These are phyloP conservation scores for Penicillium canescens DNA, from an alignment of 495 filamentous ascomycete genomes.

Conservation along the genomic window DNA sequence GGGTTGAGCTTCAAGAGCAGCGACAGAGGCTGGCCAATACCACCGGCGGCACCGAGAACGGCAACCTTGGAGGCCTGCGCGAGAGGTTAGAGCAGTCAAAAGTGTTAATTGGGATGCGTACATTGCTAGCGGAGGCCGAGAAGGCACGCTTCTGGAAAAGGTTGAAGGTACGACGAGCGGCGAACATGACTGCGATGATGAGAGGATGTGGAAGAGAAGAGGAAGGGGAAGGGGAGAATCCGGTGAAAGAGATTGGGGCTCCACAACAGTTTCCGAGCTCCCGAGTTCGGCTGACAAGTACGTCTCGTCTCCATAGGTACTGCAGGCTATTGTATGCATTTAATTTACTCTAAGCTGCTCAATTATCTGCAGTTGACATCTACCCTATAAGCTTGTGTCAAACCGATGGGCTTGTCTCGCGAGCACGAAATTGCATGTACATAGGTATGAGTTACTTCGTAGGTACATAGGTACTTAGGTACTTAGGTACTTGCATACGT, in stretches of 20 bases:
- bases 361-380: neutral
- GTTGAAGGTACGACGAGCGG: slow-evolving; percentile 68
- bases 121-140: slow-evolving; percentile 88
- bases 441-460: no score
- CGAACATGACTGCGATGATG: slow-evolving; percentile 61
- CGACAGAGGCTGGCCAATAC: slow-evolving; percentile 97
- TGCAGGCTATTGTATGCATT: no score
- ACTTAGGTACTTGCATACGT: no score
- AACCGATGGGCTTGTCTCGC: no score
- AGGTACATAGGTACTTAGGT: no score
- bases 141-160: slow-evolving; percentile 85
- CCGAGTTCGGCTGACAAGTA: slow-evolving; percentile 18
- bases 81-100: slow-evolving; percentile 9
- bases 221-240: slow-evolving; percentile 16
- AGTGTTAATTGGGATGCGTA: slow-evolving; percentile 43
- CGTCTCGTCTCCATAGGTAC: no score
- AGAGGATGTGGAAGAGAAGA: slow-evolving; percentile 19
- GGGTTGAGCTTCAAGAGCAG: slow-evolving; percentile 98
- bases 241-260: slow-evolving; percentile 26
- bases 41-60: slow-evolving; percentile 93
- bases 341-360: no score
- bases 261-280: slow-evolving; percentile 24
- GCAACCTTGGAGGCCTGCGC: slow-evolving; percentile 91
- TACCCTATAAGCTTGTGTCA: no score
- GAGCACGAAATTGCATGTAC: neutral